phyloP scores from a whole-genome alignment of 352 stramenopile species.

The Pythium apleroticum region DNA sequence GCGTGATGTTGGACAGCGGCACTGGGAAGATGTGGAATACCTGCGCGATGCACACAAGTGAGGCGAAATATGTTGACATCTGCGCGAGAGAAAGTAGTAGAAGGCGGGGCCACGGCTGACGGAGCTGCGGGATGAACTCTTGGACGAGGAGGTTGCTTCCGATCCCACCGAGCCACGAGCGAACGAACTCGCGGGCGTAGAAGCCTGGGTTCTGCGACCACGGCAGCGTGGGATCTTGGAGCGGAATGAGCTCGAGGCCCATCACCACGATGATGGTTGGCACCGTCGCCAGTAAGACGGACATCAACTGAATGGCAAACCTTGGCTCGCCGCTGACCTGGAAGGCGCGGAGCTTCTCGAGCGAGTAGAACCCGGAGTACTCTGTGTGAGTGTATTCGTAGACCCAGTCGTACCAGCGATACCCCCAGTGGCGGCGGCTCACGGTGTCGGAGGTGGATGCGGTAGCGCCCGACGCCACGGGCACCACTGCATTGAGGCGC shows the following conservation, averaged over 20 bases:
- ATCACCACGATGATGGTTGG: not conserved
- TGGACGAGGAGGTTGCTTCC: constrained; percentile 18
- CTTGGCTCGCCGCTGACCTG: not conserved
- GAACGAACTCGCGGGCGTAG: constrained; percentile 30
- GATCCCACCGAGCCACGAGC: constrained; percentile 20
- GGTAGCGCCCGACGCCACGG: not conserved
- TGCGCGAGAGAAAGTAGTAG: constrained; percentile 7
- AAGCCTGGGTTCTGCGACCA: constrained; percentile 24
- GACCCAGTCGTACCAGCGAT: no score
- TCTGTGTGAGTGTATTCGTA: constrained; percentile 12
- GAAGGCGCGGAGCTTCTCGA: constrained; percentile 13
- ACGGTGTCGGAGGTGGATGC: not conserved
- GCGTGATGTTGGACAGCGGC: constrained; percentile 23
- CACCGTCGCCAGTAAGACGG: not conserved
- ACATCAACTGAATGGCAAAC: not conserved
- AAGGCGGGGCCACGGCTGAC: constrained; percentile 15
- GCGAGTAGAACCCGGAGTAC: constrained; percentile 11
- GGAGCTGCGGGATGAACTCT: constrained; percentile 31
- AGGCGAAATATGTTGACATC: constrained; percentile 23
- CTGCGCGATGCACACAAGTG: constrained; percentile 21
- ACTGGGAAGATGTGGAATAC: constrained; percentile 32
- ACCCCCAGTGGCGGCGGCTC: no score
- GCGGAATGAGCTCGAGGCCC: not conserved
- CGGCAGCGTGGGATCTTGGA: constrained; percentile 6
- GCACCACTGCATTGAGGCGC: no score